These are phyloP conservation scores for Termitomyces sp. DNA, from an alignment of 768 basidiomycete species.

Conservation along the genomic window DNA sequence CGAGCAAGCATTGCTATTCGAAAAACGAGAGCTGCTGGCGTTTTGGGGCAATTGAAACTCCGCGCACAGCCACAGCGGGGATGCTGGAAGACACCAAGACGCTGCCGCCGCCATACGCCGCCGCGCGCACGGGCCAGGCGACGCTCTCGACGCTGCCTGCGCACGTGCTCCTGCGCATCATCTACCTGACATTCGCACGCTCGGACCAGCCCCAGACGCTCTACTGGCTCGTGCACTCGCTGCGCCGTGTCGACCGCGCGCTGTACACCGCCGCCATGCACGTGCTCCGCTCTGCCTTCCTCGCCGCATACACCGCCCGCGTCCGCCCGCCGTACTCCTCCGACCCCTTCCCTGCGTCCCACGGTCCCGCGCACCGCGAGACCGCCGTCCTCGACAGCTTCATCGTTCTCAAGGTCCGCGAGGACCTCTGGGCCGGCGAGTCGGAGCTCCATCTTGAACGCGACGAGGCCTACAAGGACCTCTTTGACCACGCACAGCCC, in stretches of 20 bases:
- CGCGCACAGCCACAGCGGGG: constrained; percentile 1
- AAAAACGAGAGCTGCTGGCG: constrained; percentile 18
- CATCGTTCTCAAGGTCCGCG: constrained; percentile 73
- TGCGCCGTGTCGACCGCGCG: constrained; percentile 60
- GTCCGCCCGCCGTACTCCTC: constrained; percentile 67
- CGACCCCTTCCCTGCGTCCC: constrained; percentile 62
- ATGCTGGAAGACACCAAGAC: not conserved
- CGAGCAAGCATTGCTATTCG: constrained; percentile 53
- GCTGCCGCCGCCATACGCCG: not conserved
- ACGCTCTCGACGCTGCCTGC: constrained; percentile 34
- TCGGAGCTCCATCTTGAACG: constrained; percentile 68
- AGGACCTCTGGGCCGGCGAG: constrained; percentile 75
- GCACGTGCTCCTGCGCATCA: constrained; percentile 52
- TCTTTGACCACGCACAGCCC: constrained; percentile 76
- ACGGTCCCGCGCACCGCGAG: constrained; percentile 52
- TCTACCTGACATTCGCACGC: too few species aligned
- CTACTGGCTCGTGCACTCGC: constrained; percentile 59
- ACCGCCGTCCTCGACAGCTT: constrained; percentile 71
- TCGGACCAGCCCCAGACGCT: constrained; percentile 19
- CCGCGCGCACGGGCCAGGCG: not conserved
- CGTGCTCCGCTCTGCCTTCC: constrained; percentile 68
- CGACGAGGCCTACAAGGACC: constrained; percentile 70
- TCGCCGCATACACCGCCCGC: constrained; percentile 56
- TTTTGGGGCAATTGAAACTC: constrained; percentile 16
- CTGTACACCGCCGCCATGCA: constrained; percentile 83